These are phyloP conservation scores for bread wheat (Triticum aestivum) DNA, from an alignment of 176 grass and related monocot genomes.

Conservation along the genomic window DNA sequence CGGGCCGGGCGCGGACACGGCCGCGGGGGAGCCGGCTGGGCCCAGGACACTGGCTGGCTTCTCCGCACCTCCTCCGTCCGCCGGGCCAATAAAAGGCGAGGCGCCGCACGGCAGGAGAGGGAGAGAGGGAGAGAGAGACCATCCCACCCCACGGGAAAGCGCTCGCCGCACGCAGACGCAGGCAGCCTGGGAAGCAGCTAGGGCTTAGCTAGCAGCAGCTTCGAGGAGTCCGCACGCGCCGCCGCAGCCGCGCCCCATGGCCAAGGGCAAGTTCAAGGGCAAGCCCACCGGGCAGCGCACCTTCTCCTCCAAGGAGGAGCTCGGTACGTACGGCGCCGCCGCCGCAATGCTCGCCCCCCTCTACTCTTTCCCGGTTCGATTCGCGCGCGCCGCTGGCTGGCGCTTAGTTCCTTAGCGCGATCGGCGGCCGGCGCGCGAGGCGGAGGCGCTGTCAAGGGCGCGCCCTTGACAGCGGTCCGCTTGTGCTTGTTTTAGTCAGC, in stretches of 20 bases:
- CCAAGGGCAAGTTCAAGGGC: slow-evolving; percentile 84
- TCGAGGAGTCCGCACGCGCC: neutral
- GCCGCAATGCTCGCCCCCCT: neutral
- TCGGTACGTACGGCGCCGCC: slow-evolving; percentile 43
- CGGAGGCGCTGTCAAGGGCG: neutral
- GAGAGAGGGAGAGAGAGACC: neutral
- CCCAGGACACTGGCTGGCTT: neutral
- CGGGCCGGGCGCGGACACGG: neutral
- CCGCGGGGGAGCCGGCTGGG: neutral
- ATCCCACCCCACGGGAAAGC: neutral
- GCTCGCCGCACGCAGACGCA: neutral
- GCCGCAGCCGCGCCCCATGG: slow-evolving; percentile 43
- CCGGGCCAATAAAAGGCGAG: slow-evolving; percentile 11
- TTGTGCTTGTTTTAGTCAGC: no score
- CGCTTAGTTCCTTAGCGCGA: neutral
- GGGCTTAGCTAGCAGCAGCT: slow-evolving; percentile 14
- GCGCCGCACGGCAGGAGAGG: neutral
- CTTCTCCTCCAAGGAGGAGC: slow-evolving; percentile 80
- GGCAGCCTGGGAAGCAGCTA: neutral
- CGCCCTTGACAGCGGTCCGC: no score
- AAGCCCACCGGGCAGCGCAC: slow-evolving; percentile 79
- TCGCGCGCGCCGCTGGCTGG: neutral
- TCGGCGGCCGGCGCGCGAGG: neutral
- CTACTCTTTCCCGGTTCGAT: neutral
- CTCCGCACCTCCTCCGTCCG: neutral